Percentiles rank a stretch among this genome's conserved stretches.
phyloP scores from a whole-genome alignment of 1,284 basidiomycete species.

The Ustilago xerochloae region DNA sequence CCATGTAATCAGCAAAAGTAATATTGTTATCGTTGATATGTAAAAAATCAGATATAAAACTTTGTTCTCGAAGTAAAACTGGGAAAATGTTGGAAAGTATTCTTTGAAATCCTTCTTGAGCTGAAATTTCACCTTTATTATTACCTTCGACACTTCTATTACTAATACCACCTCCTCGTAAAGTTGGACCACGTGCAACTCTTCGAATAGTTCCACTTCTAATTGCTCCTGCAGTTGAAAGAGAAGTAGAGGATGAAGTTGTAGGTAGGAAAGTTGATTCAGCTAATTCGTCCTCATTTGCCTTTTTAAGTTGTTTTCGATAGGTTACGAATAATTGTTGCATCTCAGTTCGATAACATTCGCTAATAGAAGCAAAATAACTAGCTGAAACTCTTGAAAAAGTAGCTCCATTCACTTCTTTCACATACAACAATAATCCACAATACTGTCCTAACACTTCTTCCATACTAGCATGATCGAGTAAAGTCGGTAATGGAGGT shows the following conservation, averaged over 20 bases:
- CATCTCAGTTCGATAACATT: conserved; percentile 61
- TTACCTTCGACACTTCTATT: conserved; percentile 8
- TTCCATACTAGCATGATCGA: conserved; percentile 73
- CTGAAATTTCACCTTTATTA: conserved; percentile 25
- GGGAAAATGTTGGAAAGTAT: conserved; percentile 82
- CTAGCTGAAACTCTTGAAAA: conserved; percentile 58
- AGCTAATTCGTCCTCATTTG: conserved; percentile 52
- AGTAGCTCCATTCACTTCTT: conserved; percentile 77
- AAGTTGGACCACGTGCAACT: conserved; percentile 28
- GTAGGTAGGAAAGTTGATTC: conserved; percentile 42
- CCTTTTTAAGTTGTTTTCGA: conserved; percentile 40
- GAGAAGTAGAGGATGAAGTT: conserved; percentile 9
- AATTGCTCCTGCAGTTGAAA: conserved; percentile 33
- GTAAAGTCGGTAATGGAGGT: conserved; percentile 54
- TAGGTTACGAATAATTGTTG: conserved; percentile 50
- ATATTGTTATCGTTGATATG: conserved; percentile 81
- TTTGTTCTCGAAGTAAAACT: conserved; percentile 82
- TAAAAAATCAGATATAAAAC: conserved; percentile 89
- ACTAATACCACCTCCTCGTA: conserved; percentile 5
- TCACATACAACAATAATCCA: conserved; percentile 89
- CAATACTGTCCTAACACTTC: conserved; percentile 85
- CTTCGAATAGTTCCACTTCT: conserved; percentile 52
- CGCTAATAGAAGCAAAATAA: conserved; percentile 57
- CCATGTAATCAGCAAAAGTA: conserved; percentile 96
- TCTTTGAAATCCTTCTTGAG: conserved; percentile 77